Base-by-base conservation (phyloP, 2,329 filamentous ascomycete species). In the Didymosphaeria variabile region DNA sequence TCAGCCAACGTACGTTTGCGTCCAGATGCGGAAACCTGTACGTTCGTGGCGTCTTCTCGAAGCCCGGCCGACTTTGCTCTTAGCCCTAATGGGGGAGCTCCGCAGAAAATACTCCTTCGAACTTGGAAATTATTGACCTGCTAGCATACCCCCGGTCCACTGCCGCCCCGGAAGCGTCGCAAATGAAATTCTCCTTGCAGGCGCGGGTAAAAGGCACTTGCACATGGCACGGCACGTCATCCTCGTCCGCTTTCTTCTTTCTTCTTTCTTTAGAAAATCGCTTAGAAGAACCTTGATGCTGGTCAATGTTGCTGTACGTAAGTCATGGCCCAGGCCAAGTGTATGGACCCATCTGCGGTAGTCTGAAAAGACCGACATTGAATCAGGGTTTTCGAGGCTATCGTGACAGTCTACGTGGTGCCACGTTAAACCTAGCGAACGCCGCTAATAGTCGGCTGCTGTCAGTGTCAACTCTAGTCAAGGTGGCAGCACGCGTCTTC, bases 11-110 rank as follows among this genome's bases (percentile, higher is more conserved):
- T 17, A 15, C 36, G 13, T 40, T 13, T 40, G 36, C 17, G 10
- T 15, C 6, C 6, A 40, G 13, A 40, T 15, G 36, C 36, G 36
- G 36, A 40, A 29, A 40, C 36, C 10, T 40, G 17, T 40, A 21
- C 40, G 55, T 66, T 32, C 63, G 70, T 65, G 70, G 68, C 68
- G 67, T 58, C 67, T 73, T 75, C 72, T 70, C 63, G 72, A 74
- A 74, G 68, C 64, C 59, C 60, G 63, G 57, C 59, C 65, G 66
- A 32, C n/a, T 40, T 58, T n/a, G 34, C 38, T 55, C 60, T 57
- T 57, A 51, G 29, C 53, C 51, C 52, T 40, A 67, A 60, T 51
- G 8, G 54, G 64, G 32, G 57, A 63, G 56, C 46, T 49, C 17
- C 45, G 36, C 44, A 42, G 36, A 13, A 46, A 8, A 55, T 47